Evolutionary conservation across 78 protist species (phyloP).

Genomic region (Chrysochromulina parva): DNA sequence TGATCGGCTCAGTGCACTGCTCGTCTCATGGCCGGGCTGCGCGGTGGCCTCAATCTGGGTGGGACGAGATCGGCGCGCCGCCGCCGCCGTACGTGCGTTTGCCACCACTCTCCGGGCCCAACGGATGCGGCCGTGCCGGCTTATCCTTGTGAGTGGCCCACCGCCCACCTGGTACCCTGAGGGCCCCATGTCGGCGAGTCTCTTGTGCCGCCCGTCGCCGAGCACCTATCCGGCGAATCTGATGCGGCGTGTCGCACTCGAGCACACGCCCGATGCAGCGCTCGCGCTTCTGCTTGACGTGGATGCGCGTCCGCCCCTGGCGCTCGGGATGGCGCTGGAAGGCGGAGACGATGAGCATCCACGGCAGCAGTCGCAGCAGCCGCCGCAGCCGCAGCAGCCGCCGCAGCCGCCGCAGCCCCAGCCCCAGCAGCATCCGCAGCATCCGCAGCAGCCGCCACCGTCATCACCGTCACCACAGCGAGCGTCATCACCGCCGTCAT

Average conservation of each 20-base stretch:
- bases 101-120: not conserved
- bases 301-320: not conserved
- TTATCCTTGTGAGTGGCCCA: no score
- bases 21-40: not conserved
- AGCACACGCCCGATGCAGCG: not conserved
- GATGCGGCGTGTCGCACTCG: not conserved
- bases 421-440: not conserved
- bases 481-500: not conserved
- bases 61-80: not conserved
- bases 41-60: not conserved
- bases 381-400: not conserved
- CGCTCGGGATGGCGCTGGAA: not conserved
- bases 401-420: not conserved
- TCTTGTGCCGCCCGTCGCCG: not conserved
- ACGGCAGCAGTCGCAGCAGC: no score
- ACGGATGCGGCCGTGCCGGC: no score
- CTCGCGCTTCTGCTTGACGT: not conserved
- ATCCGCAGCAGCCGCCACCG: not conserved
- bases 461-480: not conserved
- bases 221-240: not conserved
- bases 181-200: no score
- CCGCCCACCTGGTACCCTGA: no score
- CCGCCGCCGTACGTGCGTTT: not conserved
- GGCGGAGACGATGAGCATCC: not conserved
- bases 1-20: not conserved